Evolutionary conservation across 2,329 filamentous ascomycete species (phyloP).

Genomic region (Magnaporthiopsis incrustans): DNA sequence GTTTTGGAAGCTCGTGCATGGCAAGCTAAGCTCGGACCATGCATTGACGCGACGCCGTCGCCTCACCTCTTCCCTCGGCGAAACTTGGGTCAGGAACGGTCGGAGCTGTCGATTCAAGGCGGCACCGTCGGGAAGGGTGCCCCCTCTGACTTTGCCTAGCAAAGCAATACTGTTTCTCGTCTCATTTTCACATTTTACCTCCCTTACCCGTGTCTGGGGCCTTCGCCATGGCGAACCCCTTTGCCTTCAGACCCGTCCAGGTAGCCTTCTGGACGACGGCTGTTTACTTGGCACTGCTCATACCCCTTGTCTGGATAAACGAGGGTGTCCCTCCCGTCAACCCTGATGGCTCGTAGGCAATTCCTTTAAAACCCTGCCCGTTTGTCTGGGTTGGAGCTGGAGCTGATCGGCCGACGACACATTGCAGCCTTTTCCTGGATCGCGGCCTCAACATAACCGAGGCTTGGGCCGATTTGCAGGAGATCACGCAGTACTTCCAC

Average conservation of each 20-base stretch:
- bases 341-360: constrained; percentile 28
- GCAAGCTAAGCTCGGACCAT: not conserved
- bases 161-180: not conserved
- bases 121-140: not conserved
- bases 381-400: not conserved
- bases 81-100: not conserved
- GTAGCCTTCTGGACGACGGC: constrained; percentile 73
- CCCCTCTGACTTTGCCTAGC: not conserved
- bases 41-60: not conserved
- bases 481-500: constrained; percentile 68
- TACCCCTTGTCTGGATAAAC: constrained; percentile 65
- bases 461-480: constrained; percentile 77
- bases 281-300: constrained; percentile 70
- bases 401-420: not conserved
- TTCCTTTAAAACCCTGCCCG: not conserved
- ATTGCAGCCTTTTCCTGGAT: constrained; percentile 26
- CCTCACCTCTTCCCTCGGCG: not conserved
- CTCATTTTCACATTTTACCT: not conserved
- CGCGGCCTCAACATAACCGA: constrained; percentile 71
- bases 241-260: constrained; percentile 72
- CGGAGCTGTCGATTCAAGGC: not conserved
- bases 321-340: constrained; percentile 66
- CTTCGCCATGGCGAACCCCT: constrained; percentile 33
- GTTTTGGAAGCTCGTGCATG: not conserved
- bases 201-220: not conserved